These are phyloP conservation scores for Manihot esculenta DNA, from an alignment of 441 rosid species.

Conservation along the genomic window DNA sequence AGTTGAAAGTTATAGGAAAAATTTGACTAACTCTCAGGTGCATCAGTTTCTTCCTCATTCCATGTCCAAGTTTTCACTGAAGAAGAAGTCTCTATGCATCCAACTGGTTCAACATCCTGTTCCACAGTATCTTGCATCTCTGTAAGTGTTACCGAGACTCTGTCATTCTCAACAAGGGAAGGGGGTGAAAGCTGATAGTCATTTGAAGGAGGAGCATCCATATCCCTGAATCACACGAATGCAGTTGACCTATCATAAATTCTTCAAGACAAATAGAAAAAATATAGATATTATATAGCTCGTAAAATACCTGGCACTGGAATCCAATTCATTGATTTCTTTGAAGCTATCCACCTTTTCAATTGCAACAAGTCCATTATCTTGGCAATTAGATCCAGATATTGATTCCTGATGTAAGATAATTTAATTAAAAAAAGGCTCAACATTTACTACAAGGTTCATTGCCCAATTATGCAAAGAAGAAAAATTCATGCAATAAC, in stretches of 20 bases:
- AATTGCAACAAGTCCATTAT: slow-evolving; percentile 47
- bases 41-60: slow-evolving; percentile 60
- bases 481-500: not conserved
- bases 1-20: slow-evolving; percentile 20
- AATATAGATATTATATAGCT: slow-evolving; percentile 13
- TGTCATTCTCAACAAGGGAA: slow-evolving; percentile 40
- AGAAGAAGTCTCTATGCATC: slow-evolving; percentile 34
- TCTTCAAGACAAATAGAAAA: slow-evolving; percentile 10
- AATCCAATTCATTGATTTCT: slow-evolving; percentile 35
- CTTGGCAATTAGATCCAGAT: slow-evolving; percentile 53
- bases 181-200: slow-evolving; percentile 37
- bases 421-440: slow-evolving; percentile 8
- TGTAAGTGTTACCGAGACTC: slow-evolving; percentile 25
- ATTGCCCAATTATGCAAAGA: not conserved
- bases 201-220: slow-evolving; percentile 34
- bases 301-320: slow-evolving; percentile 48
- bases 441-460: not conserved
- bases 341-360: slow-evolving; percentile 44
- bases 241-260: slow-evolving; percentile 21
- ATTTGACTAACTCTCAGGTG: slow-evolving; percentile 66
- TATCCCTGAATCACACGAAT: slow-evolving; percentile 50
- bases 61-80: slow-evolving; percentile 38
- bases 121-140: slow-evolving; percentile 34
- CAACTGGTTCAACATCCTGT: slow-evolving; percentile 33
- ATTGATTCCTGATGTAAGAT: slow-evolving; percentile 46